Conservation (phyloP, 495 filamentous ascomycete species). For the Neurospora sp. region DNA sequence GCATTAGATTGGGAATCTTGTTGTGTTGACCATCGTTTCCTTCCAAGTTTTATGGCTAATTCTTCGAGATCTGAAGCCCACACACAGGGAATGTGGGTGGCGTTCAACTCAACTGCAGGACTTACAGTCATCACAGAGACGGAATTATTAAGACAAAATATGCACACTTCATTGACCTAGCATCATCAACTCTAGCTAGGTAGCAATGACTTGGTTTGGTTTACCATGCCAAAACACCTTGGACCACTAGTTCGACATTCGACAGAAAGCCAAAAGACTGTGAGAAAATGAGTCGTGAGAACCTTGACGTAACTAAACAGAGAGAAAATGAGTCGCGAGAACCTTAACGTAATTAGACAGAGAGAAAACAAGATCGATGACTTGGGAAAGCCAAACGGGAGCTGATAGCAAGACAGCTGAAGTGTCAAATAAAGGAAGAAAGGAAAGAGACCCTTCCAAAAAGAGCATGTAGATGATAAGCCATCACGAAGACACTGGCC, state of each 20-base stretch:
- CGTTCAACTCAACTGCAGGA: not conserved
- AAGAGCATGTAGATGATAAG: too few relatives aligned
- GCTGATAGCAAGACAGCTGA: too few relatives aligned
- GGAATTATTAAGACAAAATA: not conserved
- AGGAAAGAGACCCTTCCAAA: not conserved
- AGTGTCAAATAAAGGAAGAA: not conserved
- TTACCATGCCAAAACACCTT: not conserved
- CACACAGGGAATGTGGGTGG: not conserved
- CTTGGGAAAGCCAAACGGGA: too few relatives aligned
- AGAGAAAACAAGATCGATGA: too few relatives aligned
- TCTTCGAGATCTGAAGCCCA: not conserved
- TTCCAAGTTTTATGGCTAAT: not conserved
- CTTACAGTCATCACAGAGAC: not conserved
- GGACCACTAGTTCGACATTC: not conserved
- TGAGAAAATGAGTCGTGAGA: not conserved
- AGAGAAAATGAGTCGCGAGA: not conserved
- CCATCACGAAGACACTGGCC: too few relatives aligned
- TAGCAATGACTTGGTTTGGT: not conserved
- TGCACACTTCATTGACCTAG: not conserved
- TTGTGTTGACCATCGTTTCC: too few relatives aligned
- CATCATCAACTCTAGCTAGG: not conserved
- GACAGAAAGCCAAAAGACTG: not conserved
- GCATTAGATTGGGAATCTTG: not conserved
- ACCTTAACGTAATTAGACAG: too few relatives aligned
- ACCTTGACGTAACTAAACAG: not conserved